A percentile compares a stretch with the other conserved stretches of the same genome.
These are phyloP conservation scores for Mangifera indica DNA, from an alignment of 345 rosid species.

Conservation along the genomic window DNA sequence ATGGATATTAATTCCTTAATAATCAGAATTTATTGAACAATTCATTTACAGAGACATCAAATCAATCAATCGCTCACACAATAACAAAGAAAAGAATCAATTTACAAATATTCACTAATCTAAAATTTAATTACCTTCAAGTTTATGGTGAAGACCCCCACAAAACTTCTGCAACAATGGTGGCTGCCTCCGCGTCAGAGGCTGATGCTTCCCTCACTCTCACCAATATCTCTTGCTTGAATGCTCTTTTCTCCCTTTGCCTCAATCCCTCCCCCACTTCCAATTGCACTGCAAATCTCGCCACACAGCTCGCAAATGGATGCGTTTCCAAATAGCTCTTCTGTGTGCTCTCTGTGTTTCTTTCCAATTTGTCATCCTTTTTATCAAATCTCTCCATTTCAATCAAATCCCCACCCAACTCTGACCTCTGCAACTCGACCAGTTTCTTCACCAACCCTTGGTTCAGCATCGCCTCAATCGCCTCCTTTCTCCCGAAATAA, in stretches of 20 bases:
- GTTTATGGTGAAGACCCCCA: conserved; percentile 73
- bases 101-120: not conserved
- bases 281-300: conserved; percentile 66
- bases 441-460: conserved; percentile 46
- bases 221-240: conserved; percentile 52
- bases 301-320: conserved; percentile 72
- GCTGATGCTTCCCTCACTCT: conserved; percentile 45
- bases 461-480: conserved; percentile 50
- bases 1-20: no score
- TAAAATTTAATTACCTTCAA: not conserved
- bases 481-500: conserved; percentile 64
- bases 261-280: conserved; percentile 79
- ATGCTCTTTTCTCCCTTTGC: conserved; percentile 61
- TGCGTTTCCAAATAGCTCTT: conserved; percentile 39
- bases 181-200: conserved; percentile 62
- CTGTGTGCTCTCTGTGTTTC: conserved; percentile 19
- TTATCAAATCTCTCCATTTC: conserved; percentile 35
- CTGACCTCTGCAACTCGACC: conserved; percentile 59
- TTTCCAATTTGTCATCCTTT: conserved; percentile 12
- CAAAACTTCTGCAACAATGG: conserved; percentile 66
- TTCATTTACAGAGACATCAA: conserved; percentile 11
- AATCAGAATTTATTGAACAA: conserved; percentile 17
- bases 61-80: not conserved
- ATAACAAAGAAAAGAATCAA: not conserved
- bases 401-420: conserved; percentile 59